Evolutionary conservation across 2,329 filamentous ascomycete species (phyloP).

Genomic region (Exophiala sp.): DNA sequence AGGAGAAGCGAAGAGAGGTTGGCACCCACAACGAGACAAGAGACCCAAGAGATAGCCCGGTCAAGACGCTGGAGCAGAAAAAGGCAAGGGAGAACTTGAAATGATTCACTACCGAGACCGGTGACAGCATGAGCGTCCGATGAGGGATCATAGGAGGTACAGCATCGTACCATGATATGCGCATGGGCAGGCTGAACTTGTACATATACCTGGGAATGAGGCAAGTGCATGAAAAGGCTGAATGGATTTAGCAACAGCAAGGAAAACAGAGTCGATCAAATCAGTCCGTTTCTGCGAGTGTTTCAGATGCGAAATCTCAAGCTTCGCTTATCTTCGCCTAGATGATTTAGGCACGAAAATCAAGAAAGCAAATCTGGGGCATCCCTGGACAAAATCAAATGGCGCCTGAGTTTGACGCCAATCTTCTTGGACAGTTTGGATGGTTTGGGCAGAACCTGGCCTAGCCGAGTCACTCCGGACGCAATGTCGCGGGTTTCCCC

Average conservation of each 20-base stretch:
- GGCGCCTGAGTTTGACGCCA: no score
- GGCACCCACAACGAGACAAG: slow-evolving; percentile 10
- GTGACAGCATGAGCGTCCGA: not conserved
- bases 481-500: no score
- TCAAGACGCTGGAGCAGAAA: slow-evolving; percentile 22
- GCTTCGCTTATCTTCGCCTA: no score
- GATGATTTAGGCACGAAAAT: no score
- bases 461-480: no score
- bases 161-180: not conserved
- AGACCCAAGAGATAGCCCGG: slow-evolving; percentile 19
- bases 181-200: not conserved
- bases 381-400: no score
- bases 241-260: no score
- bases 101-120: not conserved
- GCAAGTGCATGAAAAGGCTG: no score
- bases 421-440: no score
- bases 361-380: no score
- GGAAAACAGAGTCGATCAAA: no score
- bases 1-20: slow-evolving; percentile 1
- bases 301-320: not conserved
- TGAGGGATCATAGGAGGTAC: not conserved
- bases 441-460: no score
- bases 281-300: not conserved
- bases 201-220: not conserved
- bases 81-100: slow-evolving; percentile 5